phyloP scores from a whole-genome alignment of 2,329 filamentous ascomycete genomes.

The Neoarthrinium moseri region DNA sequence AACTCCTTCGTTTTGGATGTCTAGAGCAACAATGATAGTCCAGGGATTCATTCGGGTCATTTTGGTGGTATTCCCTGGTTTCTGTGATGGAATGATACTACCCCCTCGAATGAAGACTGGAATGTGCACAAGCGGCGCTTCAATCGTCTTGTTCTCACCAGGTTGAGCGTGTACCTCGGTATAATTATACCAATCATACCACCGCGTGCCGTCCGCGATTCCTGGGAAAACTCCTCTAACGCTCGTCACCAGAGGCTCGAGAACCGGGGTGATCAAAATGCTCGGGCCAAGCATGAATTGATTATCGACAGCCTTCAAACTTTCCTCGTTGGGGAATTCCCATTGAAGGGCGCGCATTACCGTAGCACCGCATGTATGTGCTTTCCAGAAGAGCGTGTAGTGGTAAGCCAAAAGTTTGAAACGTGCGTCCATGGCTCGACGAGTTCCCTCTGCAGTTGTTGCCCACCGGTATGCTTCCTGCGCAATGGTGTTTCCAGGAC shows the following conservation, averaged over 20 bases:
- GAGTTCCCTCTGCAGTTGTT: slow-evolving; percentile 61
- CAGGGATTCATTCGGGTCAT: slow-evolving; percentile 64
- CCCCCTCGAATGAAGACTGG: slow-evolving; percentile 73
- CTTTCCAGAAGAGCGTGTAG: slow-evolving; percentile 70
- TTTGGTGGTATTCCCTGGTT: slow-evolving; percentile 65
- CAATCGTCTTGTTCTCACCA: slow-evolving; percentile 40
- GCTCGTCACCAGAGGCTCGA: slow-evolving; percentile 58
- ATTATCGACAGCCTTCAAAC: slow-evolving; percentile 60
- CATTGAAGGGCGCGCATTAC: slow-evolving; percentile 73
- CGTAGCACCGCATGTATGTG: slow-evolving; percentile 64
- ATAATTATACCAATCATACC: slow-evolving; percentile 79
- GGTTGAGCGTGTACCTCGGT: slow-evolving; percentile 41
- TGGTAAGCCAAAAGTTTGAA: slow-evolving; percentile 73
- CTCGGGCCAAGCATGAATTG: slow-evolving; percentile 71
- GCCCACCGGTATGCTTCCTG: slow-evolving; percentile 75
- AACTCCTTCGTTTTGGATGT: slow-evolving; percentile 49
- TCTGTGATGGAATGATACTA: slow-evolving; percentile 64
- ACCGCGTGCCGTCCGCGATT: slow-evolving; percentile 55
- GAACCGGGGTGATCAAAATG: slow-evolving; percentile 66
- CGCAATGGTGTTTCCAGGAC: slow-evolving; percentile 46
- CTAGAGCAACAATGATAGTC: slow-evolving; percentile 64
- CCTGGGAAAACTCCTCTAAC: slow-evolving; percentile 72
- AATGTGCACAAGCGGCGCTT: slow-evolving; percentile 61
- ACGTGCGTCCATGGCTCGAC: slow-evolving; percentile 66
- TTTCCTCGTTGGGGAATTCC: slow-evolving; percentile 72